Base-by-base conservation (phyloP, 805 yeast genomes). In the Ogataea henricii region DNA sequence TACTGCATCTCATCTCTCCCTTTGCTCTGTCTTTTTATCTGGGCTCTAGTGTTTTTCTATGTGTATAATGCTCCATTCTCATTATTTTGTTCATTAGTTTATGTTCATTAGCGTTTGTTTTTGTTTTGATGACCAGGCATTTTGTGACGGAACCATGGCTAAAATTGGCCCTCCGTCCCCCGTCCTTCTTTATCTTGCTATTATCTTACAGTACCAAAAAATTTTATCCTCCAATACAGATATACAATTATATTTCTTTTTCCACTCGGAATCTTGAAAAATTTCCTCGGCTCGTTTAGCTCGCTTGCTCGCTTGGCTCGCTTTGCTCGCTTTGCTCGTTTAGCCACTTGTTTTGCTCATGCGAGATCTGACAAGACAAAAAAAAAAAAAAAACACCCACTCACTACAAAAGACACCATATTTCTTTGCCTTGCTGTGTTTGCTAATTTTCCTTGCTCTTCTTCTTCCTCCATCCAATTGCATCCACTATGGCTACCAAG, bases 61-160 rank as follows among this genome's bases (percentile, higher is more conserved):
- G 47, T 35, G 47, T 43, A 43, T 36, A 43, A 27, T 43, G 47
- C 36, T 43, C 34, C 47, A 45, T 38, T n/a, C 32, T 22, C 33
- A 30, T 32, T 25, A 14, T 25, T 30, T 42, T 42, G 45, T 42
- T 42, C 39, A 42, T 42, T 42, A 42, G 45, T 32, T 33, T 42
- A 33, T 42, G 45, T 43, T 36, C 41, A 43, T 43, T 35, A 43
- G 41, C 26, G 29, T 41, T 41, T 32, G 22, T 29, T 41, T 29
- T 30, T 40, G 32, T 41, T 29, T 41, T 40, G 34, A 29, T 20
- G 26, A 41, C 29, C 26, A 30, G 36, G 43, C 43, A 40, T 40
- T 40, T 25, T 40, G 21, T 40, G 25, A 12, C 34, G 37, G 18
- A 21, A 20, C 12, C 14, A 27, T 10, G 25, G 7, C 25, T 9